Base-by-base conservation (phyloP, 2,329 filamentous ascomycete species). In the Hypoxylon sp. region DNA sequence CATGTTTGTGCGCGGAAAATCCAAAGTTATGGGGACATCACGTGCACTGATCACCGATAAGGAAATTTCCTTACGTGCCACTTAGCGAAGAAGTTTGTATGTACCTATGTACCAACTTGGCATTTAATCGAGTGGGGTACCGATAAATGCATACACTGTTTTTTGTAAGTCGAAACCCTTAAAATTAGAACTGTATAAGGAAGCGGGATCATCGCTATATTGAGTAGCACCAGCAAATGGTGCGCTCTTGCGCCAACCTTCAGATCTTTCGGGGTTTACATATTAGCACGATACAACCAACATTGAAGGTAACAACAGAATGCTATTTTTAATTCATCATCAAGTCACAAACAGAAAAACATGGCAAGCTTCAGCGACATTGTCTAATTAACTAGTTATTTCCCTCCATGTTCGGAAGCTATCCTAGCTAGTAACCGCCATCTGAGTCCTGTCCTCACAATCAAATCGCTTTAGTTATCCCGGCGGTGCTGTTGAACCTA, bases 1-100 rank as follows among this genome's bases (percentile, higher is more conserved):
- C 67, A 62, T 59, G 69, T 72, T 68, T 75, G 73, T 75, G 75
- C 72, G 75, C 70, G 69, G 60, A 73, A 76, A 71, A 67, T 73
- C 61, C 45, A 63, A 66, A 34, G 51, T n/a, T 57, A 56, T 63
- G 68, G 65, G 48, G 50, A 2, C 17, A 52, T 66, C 65, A 70
- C 71, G 69, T 72, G 73, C 53, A 17, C 43, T 25, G 28, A 14
- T 51, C 28, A 63, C 69, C 67, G 69, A 71, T 70, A 72, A 49
- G 67, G 67, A 32, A 49, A 19, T 58, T 45, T 57, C 45, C 45
- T 43, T 34, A 11, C 1, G n/a, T 45, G 52, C n/a, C 38, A 28
- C 23, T 41, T 25, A 46, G 43, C 38, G 52, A 56, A 17, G 11
- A 13, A 38, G 9, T 14, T 21, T n/a, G 14, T 6, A 4, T 25